Conservation (phyloP, 352 stramenopile species). For the Salisapilia sapeloensis region DNA sequence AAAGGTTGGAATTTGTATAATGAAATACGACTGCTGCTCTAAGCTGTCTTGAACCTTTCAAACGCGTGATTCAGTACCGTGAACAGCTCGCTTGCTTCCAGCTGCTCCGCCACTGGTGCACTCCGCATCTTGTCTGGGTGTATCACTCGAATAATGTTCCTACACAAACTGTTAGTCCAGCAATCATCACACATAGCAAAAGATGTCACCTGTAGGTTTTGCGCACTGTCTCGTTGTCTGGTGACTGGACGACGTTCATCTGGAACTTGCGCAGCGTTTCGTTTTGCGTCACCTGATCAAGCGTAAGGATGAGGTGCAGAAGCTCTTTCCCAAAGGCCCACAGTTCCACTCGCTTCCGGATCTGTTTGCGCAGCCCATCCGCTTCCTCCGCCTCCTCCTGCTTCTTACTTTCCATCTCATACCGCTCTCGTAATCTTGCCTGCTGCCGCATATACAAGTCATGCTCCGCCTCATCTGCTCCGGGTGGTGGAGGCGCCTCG, state of each 20-base stretch:
- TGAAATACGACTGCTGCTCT: too few relatives aligned
- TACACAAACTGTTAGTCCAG: constrained; percentile 5
- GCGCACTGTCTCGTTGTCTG: constrained; percentile 59
- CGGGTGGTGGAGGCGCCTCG: constrained; percentile 40
- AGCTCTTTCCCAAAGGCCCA: constrained; percentile 76
- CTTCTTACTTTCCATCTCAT: constrained; percentile 70
- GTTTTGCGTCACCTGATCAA: constrained; percentile 65
- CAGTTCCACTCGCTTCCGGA: constrained; percentile 59
- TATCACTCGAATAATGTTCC: constrained; percentile 75
- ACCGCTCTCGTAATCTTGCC: constrained; percentile 58
- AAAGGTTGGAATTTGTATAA: too few relatives aligned
- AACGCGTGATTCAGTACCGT: constrained; percentile 80
- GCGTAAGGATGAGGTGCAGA: constrained; percentile 66
- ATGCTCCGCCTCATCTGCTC: constrained; percentile 45
- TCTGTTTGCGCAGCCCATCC: constrained; percentile 54
- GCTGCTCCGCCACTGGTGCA: constrained; percentile 53
- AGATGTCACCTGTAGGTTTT: constrained; percentile 57
- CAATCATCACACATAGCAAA: not conserved
- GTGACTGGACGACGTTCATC: constrained; percentile 61
- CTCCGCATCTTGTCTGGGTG: constrained; percentile 75
- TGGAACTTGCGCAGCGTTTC: constrained; percentile 59
- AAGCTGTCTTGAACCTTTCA: constrained; percentile 68
- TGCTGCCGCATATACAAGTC: constrained; percentile 74
- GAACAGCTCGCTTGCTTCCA: constrained; percentile 77
- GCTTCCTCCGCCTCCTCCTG: constrained; percentile 65